Percentiles rank a stretch among this genome's conserved stretches.
Evolutionary conservation across 768 basidiomycete species (phyloP).

Genomic region (Phylloporus sp.): DNA sequence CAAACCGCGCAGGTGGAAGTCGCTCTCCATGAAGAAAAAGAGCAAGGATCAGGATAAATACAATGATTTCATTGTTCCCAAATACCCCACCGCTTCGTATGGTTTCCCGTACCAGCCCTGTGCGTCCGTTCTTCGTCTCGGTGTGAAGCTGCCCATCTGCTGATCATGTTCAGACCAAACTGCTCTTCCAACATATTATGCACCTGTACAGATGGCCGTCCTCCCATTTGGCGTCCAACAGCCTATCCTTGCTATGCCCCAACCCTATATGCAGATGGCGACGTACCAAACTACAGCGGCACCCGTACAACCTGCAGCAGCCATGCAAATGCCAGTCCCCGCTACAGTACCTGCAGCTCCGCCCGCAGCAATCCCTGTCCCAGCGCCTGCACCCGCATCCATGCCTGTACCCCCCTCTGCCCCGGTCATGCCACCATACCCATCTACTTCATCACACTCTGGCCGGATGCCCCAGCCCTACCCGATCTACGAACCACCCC

Average conservation of each 20-base stretch:
- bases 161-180: slow-evolving; percentile 25
- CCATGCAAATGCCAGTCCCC: slow-evolving; percentile 3
- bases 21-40: slow-evolving; percentile 11
- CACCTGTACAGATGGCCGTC: slow-evolving; percentile 24
- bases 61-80: slow-evolving; percentile 14
- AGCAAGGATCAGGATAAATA: slow-evolving; percentile 17
- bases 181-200: slow-evolving; percentile 26
- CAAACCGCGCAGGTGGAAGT: slow-evolving; percentile 19
- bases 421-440: not conserved
- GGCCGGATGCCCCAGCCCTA: slow-evolving; percentile 21
- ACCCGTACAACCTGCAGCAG: slow-evolving; percentile 8
- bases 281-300: slow-evolving; percentile 13
- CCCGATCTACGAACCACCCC: not conserved
- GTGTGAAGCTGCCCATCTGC: not conserved
- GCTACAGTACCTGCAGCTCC: not conserved
- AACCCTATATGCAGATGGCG: slow-evolving; percentile 25
- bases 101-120: slow-evolving; percentile 26
- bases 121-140: slow-evolving; percentile 9
- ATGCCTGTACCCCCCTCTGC: not conserved
- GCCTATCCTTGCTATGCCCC: slow-evolving; percentile 26
- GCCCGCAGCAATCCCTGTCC: not conserved
- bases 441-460: not conserved
- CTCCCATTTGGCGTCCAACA: slow-evolving; percentile 25
- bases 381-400: not conserved
- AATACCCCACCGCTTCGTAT: slow-evolving; percentile 13